phyloP scores from a whole-genome alignment of 1,139 yeast genomes.

The Trichomonascaceae sp. region DNA sequence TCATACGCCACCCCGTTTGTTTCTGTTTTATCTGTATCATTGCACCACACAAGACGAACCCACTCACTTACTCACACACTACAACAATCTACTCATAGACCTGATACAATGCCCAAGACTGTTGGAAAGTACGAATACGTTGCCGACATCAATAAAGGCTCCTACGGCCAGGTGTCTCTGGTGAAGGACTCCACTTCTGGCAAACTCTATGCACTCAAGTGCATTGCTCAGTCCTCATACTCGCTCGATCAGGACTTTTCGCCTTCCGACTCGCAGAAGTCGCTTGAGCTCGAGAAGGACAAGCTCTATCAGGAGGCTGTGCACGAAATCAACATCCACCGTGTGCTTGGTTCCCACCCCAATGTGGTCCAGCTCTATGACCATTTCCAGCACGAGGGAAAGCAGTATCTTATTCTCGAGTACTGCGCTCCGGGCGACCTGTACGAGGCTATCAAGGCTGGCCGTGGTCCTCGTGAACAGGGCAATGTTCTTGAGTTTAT shows the following conservation, averaged over 20 bases:
- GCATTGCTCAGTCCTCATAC: conserved; percentile 32
- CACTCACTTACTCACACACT: too few relatives aligned
- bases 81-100: too few relatives aligned
- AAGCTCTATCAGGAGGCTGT: conserved; percentile 41
- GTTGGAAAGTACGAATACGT: conserved; percentile 43
- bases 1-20: too few relatives aligned
- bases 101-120: too few relatives aligned
- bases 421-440: conserved; percentile 87
- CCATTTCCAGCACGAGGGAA: conserved; percentile 47
- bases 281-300: too few relatives aligned
- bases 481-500: conserved; percentile 67
- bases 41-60: too few relatives aligned
- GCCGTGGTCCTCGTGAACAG: conserved; percentile 46
- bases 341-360: conserved; percentile 37
- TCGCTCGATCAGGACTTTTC: conserved; percentile 8
- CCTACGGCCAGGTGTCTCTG: conserved; percentile 82
- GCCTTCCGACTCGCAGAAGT: too few relatives aligned
- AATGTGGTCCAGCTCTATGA: conserved; percentile 56
- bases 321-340: conserved; percentile 67
- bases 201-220: conserved; percentile 66
- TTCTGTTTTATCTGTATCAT: too few relatives aligned
- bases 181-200: conserved; percentile 50
- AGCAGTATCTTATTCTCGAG: conserved; percentile 57
- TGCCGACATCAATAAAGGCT: conserved; percentile 79
- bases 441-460: conserved; percentile 81